phyloP scores from a whole-genome alignment of 2,329 filamentous ascomycete genomes.

The Trichoderma simmonsii region DNA sequence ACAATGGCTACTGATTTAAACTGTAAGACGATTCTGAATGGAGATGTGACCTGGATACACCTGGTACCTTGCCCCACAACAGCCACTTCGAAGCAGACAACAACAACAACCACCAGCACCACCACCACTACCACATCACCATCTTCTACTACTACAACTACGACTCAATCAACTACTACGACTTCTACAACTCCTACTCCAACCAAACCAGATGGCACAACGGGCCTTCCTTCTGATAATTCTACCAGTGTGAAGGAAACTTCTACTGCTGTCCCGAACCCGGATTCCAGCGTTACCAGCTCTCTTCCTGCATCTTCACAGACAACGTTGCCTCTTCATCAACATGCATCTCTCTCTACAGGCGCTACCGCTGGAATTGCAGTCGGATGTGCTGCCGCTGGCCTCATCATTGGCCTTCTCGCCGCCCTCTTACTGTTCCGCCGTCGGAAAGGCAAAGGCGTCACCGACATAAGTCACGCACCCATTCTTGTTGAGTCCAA shows the following conservation, averaged over 20 bases:
- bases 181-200: neutral
- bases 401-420: conserved; percentile 28
- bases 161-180: neutral
- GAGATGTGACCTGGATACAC: neutral
- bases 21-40: too few species aligned
- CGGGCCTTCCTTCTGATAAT: neutral
- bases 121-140: neutral
- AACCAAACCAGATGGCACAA: neutral
- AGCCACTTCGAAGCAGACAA: neutral
- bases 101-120: neutral
- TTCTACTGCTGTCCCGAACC: neutral
- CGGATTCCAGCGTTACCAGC: neutral
- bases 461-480: neutral
- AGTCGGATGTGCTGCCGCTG: conserved; percentile 30
- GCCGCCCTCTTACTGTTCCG: conserved; percentile 27
- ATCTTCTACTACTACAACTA: neutral
- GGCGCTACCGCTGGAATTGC: conserved; percentile 19
- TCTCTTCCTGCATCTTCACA: neutral
- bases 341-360: neutral
- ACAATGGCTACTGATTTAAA: neutral
- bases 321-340: neutral
- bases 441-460: conserved; percentile 20
- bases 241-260: neutral
- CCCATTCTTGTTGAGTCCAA: neutral
- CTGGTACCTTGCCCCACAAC: neutral